Evolutionary conservation across 1,284 basidiomycete species (phyloP), one percentile per base, ranked within the genome.

Genomic region (Kwoniella shivajii): DNA sequence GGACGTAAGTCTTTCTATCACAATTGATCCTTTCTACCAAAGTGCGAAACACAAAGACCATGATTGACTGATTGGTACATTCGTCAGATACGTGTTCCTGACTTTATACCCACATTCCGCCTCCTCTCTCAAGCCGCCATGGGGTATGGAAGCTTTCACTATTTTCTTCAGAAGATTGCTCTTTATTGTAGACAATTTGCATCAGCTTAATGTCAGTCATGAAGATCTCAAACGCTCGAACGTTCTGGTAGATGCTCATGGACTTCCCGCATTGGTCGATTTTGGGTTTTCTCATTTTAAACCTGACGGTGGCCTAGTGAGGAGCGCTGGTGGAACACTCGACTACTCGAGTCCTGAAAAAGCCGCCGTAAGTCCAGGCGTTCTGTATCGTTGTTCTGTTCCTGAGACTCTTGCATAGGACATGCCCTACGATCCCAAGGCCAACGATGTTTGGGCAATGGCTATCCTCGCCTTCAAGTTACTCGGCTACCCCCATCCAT

Each of bases 151-250:
- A 3, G 13, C 10, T 38, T 18, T 71, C 24, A 47, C 71, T 45
- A 58, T 60, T 18, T 71, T 78, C 58, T 74, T 75, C 51, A 66
- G 72, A 10, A 54, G 54, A 2, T 67, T 78, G 9, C 68, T 75
- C 33, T 60, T 63, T 22, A 66, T 66, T 1, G 54, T 77, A 4
- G 57, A 73, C 41, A 54, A 62, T 7, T 67, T 78, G 4, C 77
- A 78, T 46, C 39, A 39, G 5, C 63, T 78, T 29, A 64, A 68
- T 7, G 54, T 78, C 53, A 68, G 65, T 33, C 77, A 78, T 56
- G 76, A 77, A 47, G 77, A 78, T 52, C 45, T 78, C 51, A 78
- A 78, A 54, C 71, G 72, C 7, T 67, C 71, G 26, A 78, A 78
- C 54, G 57, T 77, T 26, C 63, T 78, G 11, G 54, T 75, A 20